Evolutionary conservation across 2,329 filamentous ascomycete genomes (phyloP).

Genomic region (Epicoccum sorghinum): DNA sequence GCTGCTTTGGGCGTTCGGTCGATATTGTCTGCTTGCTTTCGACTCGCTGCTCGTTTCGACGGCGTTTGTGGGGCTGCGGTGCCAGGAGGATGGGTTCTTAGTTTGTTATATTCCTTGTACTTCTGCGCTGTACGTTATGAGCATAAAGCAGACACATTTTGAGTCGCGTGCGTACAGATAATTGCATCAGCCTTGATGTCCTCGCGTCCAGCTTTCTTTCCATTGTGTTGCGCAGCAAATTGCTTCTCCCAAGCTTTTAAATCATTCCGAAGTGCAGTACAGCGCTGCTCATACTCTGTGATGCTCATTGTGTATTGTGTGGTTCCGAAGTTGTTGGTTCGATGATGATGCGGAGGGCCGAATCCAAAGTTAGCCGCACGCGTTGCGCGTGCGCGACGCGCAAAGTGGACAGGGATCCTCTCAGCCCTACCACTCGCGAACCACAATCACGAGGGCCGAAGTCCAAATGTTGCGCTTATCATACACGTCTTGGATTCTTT

Average conservation of each 20-base stretch:
- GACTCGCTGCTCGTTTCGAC: constrained; percentile 36
- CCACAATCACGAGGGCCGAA: constrained; percentile 1
- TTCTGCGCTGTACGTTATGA: constrained; percentile 62
- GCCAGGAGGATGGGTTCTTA: constrained; percentile 52
- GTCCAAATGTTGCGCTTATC: neutral
- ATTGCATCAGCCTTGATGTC: constrained; percentile 76
- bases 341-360: constrained; percentile 21
- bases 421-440: constrained; percentile 27
- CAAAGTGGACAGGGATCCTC: constrained; percentile 13
- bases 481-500: constrained; percentile 22
- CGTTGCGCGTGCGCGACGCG: constrained; percentile 30
- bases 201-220: constrained; percentile 72
- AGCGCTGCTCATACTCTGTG: constrained; percentile 63
- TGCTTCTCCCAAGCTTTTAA: constrained; percentile 76
- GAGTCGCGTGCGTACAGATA: constrained; percentile 63
- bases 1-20: constrained; percentile 37
- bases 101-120: constrained; percentile 76
- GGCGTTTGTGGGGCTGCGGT: constrained; percentile 40
- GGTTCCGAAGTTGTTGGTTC: constrained; percentile 8
- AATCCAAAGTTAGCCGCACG: constrained; percentile 36
- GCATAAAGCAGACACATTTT: neutral
- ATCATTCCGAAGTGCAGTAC: constrained; percentile 80
- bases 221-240: constrained; percentile 67
- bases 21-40: constrained; percentile 25
- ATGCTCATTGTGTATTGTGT: constrained; percentile 34